Percentiles rank a stretch among this genome's conserved stretches.
Evolutionary conservation across 108 stramenopile genomes (phyloP).

Genomic region (Cyclotella sp.): DNA sequence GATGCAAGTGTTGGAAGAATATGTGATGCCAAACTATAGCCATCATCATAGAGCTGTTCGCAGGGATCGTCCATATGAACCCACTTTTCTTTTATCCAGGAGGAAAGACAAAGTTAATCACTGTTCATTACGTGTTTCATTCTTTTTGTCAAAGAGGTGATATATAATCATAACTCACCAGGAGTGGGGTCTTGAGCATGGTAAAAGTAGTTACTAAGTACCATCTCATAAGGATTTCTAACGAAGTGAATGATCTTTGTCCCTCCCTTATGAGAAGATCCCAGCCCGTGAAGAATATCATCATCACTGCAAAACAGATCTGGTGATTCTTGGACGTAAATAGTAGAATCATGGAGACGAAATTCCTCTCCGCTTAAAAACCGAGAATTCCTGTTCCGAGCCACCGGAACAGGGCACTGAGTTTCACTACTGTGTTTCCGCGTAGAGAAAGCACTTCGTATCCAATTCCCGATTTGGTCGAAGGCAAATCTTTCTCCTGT

Average conservation of each 20-base stretch:
- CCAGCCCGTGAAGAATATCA: slow-evolving; percentile 6
- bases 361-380: neutral
- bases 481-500: slow-evolving; percentile 34
- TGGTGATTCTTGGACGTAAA: slow-evolving; percentile 41
- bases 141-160: neutral
- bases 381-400: neutral
- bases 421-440: slow-evolving; percentile 8
- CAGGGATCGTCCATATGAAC: slow-evolving; percentile 49
- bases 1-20: slow-evolving; percentile 23
- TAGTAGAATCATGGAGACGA: slow-evolving; percentile 4
- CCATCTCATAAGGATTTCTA: slow-evolving; percentile 54
- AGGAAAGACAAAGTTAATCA: neutral
- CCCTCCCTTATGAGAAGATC: slow-evolving; percentile 1
- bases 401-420: neutral
- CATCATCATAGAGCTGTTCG: slow-evolving; percentile 20
- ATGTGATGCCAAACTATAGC: slow-evolving; percentile 24
- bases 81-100: slow-evolving; percentile 30
- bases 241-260: slow-evolving; percentile 54
- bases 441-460: neutral
- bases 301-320: slow-evolving; percentile 40
- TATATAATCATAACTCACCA: neutral
- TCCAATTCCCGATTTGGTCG: slow-evolving; percentile 23
- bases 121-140: neutral
- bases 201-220: slow-evolving; percentile 48
- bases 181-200: slow-evolving; percentile 52